phyloP scores from a whole-genome alignment of 306 rosid species.

The Quercus robur region DNA sequence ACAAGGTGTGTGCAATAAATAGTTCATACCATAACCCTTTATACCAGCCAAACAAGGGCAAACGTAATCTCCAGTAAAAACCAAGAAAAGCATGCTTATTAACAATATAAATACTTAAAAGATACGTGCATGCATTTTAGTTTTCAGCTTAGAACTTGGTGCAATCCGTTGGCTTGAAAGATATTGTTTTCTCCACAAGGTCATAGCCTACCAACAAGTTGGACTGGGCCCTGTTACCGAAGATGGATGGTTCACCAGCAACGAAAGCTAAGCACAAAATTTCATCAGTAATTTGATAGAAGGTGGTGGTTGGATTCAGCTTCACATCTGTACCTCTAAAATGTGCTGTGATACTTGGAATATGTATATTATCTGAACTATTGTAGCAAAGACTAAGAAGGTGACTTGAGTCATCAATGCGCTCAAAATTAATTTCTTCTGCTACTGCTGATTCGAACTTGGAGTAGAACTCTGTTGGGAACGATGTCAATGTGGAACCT shows the following conservation, averaged over 20 bases:
- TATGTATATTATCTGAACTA: background rate
- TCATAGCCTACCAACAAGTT: no score
- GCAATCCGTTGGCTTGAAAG: no score
- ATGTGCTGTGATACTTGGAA: background rate
- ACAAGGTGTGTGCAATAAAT: no score
- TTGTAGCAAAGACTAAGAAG: slow-evolving; percentile 18
- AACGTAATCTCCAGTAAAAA: no score
- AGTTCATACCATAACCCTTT: no score
- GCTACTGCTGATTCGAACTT: background rate
- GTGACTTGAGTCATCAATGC: background rate
- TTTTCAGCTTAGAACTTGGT: no score
- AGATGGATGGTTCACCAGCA: background rate
- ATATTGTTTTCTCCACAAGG: no score
- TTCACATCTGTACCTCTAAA: slow-evolving; percentile 32
- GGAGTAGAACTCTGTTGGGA: no score
- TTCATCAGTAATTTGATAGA: slow-evolving; percentile 3
- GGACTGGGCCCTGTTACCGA: slow-evolving; percentile 27
- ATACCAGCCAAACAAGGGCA: no score
- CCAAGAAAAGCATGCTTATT: no score
- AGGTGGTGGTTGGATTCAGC: slow-evolving; percentile 22
- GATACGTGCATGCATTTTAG: background rate
- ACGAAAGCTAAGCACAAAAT: slow-evolving; percentile 43
- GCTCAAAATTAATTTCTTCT: background rate
- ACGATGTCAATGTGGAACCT: no score
- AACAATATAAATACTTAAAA: no score